These are phyloP conservation scores for Pseudopyricularia cyperi DNA, from an alignment of 2,329 filamentous ascomycete species.

Conservation along the genomic window DNA sequence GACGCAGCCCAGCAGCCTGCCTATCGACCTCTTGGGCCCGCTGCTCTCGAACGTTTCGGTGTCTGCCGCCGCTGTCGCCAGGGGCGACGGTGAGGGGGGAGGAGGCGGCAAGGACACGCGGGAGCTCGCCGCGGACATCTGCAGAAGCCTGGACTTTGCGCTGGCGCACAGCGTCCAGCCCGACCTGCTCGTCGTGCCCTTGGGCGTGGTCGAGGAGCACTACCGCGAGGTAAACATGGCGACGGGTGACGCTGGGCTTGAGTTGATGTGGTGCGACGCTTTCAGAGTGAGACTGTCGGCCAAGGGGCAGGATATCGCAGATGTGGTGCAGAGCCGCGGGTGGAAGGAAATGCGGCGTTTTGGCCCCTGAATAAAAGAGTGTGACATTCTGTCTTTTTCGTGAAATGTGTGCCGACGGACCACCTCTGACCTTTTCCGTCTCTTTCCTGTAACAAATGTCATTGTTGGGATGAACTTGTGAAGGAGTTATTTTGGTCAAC, in stretches of 20 bases:
- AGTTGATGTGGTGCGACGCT: slow-evolving; percentile 33
- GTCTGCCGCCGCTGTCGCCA: not conserved
- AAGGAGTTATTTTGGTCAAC: too few relatives aligned
- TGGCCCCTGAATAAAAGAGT: not conserved
- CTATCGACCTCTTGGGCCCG: slow-evolving; percentile 8
- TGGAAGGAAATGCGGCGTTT: slow-evolving; percentile 21
- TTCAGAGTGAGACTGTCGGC: slow-evolving; percentile 24
- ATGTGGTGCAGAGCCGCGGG: slow-evolving; percentile 21
- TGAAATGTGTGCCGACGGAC: not conserved
- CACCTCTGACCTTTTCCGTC: not conserved
- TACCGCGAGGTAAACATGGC: slow-evolving; percentile 24
- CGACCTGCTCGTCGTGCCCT: slow-evolving; percentile 28
- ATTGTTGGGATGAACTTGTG: not conserved
- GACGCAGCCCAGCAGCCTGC: slow-evolving; percentile 11
- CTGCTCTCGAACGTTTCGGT: slow-evolving; percentile 13
- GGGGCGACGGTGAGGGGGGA: not conserved
- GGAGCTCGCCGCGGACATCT: slow-evolving; percentile 33
- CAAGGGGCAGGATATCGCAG: slow-evolving; percentile 27
- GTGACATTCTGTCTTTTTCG: not conserved
- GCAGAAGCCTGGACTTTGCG: slow-evolving; percentile 34
- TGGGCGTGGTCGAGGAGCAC: slow-evolving; percentile 27
- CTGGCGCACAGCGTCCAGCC: slow-evolving; percentile 30
- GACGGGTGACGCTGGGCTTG: slow-evolving; percentile 27
- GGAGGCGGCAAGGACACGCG: slow-evolving; percentile 20
- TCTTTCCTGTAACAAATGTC: not conserved